Percentiles rank a stretch among this genome's conserved stretches.
These are phyloP conservation scores for Ophiostoma angusticollis DNA, from an alignment of 2,329 filamentous ascomycete species.

Conservation along the genomic window DNA sequence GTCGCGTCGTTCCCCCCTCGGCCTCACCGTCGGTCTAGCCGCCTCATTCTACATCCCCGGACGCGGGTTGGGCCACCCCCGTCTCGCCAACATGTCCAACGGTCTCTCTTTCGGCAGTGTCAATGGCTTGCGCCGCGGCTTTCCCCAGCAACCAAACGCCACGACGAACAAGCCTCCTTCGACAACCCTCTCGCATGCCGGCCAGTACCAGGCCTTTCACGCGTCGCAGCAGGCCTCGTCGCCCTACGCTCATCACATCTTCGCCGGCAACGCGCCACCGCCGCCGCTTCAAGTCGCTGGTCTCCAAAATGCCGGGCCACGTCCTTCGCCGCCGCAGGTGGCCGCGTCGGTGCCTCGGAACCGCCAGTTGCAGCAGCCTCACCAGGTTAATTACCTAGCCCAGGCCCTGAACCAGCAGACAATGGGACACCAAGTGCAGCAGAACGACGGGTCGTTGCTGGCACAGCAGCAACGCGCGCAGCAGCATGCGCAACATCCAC, in stretches of 20 bases:
- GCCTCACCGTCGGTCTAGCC: too few relatives aligned
- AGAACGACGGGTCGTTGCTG: conserved; percentile 20
- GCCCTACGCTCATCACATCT: conserved; percentile 35
- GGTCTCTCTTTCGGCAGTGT: conserved; percentile 37
- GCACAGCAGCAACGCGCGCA: conserved; percentile 20
- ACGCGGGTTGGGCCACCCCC: too few relatives aligned
- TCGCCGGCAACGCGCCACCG: conserved; percentile 36
- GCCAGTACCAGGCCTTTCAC: conserved; percentile 36
- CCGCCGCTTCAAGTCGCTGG: conserved; percentile 35
- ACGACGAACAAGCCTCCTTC: conserved; percentile 38
- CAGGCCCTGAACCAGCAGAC: conserved; percentile 24
- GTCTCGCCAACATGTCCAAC: conserved; percentile 25
- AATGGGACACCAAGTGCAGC: conserved; percentile 20
- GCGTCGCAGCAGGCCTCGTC: conserved; percentile 35
- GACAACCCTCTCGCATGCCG: conserved; percentile 37
- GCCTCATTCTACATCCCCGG: background rate
- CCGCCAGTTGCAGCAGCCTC: conserved; percentile 32
- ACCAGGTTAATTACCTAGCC: conserved; percentile 21
- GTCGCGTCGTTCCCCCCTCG: too few relatives aligned
- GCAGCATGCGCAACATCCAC: conserved; percentile 15
- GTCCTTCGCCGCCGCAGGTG: conserved; percentile 32
- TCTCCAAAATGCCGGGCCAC: conserved; percentile 31
- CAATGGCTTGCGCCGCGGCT: conserved; percentile 34
- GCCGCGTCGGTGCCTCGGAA: conserved; percentile 33
- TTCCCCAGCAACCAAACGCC: conserved; percentile 25